Conservation (phyloP, 306 rosid species). For the Ceratonia siliqua region DNA sequence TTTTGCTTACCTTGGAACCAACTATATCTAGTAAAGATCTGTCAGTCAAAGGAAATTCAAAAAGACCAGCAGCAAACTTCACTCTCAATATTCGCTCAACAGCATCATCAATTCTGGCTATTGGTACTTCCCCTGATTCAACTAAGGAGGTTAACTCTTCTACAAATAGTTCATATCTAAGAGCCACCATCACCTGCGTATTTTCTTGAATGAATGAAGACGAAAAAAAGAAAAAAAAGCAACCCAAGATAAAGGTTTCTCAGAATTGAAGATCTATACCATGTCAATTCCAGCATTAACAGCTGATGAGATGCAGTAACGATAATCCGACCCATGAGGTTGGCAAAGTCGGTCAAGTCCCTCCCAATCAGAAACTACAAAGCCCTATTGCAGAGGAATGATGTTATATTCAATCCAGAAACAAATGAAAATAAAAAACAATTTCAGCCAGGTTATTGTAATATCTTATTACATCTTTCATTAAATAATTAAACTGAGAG, state of each 20-base stretch:
- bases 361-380: slow-evolving; percentile 55
- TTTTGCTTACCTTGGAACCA: slow-evolving; percentile 85
- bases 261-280: slow-evolving; percentile 49
- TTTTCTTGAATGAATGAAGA: slow-evolving; percentile 25
- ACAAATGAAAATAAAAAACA: slow-evolving; percentile 22
- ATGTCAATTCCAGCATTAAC: slow-evolving; percentile 61
- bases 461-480: neutral
- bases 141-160: slow-evolving; percentile 53
- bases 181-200: slow-evolving; percentile 82
- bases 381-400: slow-evolving; percentile 47
- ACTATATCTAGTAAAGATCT: slow-evolving; percentile 71
- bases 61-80: slow-evolving; percentile 53
- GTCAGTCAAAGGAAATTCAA: slow-evolving; percentile 54
- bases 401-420: slow-evolving; percentile 4
- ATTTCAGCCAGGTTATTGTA: neutral
- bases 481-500: neutral
- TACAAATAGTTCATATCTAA: slow-evolving; percentile 49
- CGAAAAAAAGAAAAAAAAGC: neutral
- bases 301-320: slow-evolving; percentile 49
- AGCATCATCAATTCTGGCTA: slow-evolving; percentile 55
- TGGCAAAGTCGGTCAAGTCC: slow-evolving; percentile 53
- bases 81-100: slow-evolving; percentile 51
- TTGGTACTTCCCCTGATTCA: slow-evolving; percentile 52
- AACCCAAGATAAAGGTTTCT: slow-evolving; percentile 1
- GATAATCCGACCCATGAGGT: slow-evolving; percentile 48